Evolutionary conservation across 2,329 filamentous ascomycete genomes (phyloP).

Genomic region (Emergomyces orientalis): DNA sequence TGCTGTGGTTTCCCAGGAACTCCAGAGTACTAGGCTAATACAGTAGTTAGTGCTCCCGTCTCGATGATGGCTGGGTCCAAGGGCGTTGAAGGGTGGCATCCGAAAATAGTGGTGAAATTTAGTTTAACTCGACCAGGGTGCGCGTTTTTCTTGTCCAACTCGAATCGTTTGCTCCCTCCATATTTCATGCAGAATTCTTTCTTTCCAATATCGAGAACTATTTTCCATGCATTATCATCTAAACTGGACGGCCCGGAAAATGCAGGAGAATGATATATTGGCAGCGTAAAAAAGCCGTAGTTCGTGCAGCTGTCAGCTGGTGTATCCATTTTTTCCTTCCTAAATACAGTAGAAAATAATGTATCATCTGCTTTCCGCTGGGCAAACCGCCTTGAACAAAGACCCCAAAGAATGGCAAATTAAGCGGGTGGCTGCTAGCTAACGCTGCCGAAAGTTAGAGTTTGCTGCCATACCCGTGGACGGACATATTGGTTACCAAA

Average conservation of each 20-base stretch:
- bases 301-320: not conserved
- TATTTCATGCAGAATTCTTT: not conserved
- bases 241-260: not conserved
- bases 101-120: not conserved
- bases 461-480: constrained; percentile 1
- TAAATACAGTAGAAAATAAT: not conserved
- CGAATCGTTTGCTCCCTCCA: not conserved
- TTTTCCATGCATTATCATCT: not conserved
- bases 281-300: not conserved
- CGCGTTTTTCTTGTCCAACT: not conserved
- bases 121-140: not conserved
- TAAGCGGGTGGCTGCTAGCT: not conserved
- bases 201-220: not conserved
- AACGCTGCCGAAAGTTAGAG: not conserved
- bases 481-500: not conserved
- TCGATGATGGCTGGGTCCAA: not conserved
- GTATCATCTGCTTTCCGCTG: no score
- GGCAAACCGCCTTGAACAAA: not conserved
- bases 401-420: not conserved
- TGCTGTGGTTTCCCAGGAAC: not conserved
- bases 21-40: not conserved
- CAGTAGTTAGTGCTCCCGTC: not conserved
- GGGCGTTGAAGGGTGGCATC: not conserved
- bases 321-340: not conserved
- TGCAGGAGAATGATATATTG: not conserved